Percentiles rank a stretch among this genome's conserved stretches.
Conservation (phyloP, 169 alveolate genomes). For the Eimeria mitis region DNA sequence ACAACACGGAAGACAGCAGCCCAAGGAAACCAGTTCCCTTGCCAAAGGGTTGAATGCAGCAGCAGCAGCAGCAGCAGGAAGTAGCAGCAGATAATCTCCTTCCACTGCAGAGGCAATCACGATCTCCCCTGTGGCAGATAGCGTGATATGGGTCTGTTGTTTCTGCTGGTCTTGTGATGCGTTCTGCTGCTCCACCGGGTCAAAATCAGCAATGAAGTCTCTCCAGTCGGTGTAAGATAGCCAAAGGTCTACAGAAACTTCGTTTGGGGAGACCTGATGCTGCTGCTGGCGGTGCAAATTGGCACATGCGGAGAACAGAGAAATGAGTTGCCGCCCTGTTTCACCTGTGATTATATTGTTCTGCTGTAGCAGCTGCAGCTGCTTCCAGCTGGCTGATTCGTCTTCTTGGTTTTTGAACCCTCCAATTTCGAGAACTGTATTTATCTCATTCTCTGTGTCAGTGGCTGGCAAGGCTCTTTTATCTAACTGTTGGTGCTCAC, state of each 20-base stretch:
- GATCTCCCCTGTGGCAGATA: slow-evolving; percentile 53
- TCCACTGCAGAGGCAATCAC: not conserved
- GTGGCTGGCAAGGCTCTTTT: not conserved
- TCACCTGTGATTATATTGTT: slow-evolving; percentile 21
- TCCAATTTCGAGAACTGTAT: not conserved
- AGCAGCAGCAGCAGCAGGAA: slow-evolving; percentile 62
- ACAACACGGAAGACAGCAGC: slow-evolving; percentile 58
- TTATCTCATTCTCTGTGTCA: not conserved
- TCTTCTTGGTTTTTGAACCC: too few species aligned
- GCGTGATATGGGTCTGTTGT: slow-evolving; percentile 35
- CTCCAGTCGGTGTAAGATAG: slow-evolving; percentile 23
- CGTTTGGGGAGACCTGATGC: not conserved
- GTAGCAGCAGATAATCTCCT: slow-evolving; percentile 23
- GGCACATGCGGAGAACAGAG: slow-evolving; percentile 30
- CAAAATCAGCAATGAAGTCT: slow-evolving; percentile 43
- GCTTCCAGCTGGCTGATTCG: not conserved
- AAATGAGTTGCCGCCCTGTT: slow-evolving; percentile 34
- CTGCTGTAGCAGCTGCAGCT: not conserved
- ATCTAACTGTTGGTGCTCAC: not conserved
- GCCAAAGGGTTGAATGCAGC: slow-evolving; percentile 39
- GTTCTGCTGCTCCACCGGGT: slow-evolving; percentile 40
- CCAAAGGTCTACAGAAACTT: slow-evolving; percentile 43
- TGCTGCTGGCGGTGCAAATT: slow-evolving; percentile 53
- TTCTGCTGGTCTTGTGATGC: not conserved
- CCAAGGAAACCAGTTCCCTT: not conserved